Evolutionary conservation across 805 yeast species (phyloP).

Genomic region (Candida ipomoeae): DNA sequence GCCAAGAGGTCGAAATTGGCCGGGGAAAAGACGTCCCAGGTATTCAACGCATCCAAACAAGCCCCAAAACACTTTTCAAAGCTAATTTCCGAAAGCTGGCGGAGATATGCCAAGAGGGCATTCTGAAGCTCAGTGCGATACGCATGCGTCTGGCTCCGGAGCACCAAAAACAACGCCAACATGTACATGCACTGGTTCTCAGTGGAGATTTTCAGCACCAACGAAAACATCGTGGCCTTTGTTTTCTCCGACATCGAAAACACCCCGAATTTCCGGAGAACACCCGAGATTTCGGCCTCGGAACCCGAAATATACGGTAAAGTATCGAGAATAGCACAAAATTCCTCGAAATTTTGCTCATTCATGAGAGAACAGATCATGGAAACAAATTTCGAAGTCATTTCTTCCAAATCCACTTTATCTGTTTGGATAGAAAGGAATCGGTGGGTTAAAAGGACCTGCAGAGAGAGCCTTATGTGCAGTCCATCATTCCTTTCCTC

Average conservation of each 20-base stretch:
- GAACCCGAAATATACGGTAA: conserved; percentile 4
- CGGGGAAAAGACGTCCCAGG: conserved; percentile 9
- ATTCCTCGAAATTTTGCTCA: conserved; percentile 3
- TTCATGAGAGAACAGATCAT: conserved; percentile 1
- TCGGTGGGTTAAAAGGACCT: conserved; percentile 7
- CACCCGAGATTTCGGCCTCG: neutral
- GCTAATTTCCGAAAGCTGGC: neutral
- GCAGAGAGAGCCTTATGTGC: neutral
- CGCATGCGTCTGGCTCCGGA: neutral
- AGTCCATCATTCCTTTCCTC: no score
- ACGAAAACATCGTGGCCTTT: conserved; percentile 7
- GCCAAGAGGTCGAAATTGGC: conserved; percentile 21
- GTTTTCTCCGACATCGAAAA: neutral
- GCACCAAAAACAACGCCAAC: conserved; percentile 14
- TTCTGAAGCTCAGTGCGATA: neutral
- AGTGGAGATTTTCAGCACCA: conserved; percentile 6
- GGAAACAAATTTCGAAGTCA: conserved; percentile 5
- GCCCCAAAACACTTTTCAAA: conserved; percentile 15
- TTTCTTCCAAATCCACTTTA: conserved; percentile 2
- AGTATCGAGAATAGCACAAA: conserved; percentile 6
- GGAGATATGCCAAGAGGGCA: conserved; percentile 4
- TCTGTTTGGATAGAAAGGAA: conserved; percentile 7
- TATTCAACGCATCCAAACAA: conserved; percentile 17
- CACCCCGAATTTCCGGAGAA: conserved; percentile 9
- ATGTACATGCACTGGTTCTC: conserved; percentile 6